Percentiles rank a stretch among this genome's conserved stretches.
These are phyloP conservation scores for Neonothopanus nambi DNA, from an alignment of 1,284 basidiomycete species.

Conservation along the genomic window DNA sequence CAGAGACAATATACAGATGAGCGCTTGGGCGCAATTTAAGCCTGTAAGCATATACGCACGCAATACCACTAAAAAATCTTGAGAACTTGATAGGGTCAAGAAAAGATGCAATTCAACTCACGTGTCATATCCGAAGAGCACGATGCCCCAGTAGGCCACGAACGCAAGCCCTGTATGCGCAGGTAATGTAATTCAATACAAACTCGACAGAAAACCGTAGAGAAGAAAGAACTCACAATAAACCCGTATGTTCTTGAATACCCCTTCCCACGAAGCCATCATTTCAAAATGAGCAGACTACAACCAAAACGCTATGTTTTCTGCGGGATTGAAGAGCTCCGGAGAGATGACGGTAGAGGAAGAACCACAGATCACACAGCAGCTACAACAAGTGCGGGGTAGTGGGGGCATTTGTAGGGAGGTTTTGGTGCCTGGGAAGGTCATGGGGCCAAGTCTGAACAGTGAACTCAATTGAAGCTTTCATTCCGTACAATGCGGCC, in stretches of 20 bases:
- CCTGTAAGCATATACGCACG: constrained; percentile 3
- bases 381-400: too few species aligned
- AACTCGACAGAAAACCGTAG: neutral
- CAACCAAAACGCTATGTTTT: too few species aligned
- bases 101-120: constrained; percentile 37
- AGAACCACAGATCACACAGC: too few species aligned
- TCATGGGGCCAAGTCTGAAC: too few species aligned
- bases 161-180: constrained; percentile 62
- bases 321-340: too few species aligned
- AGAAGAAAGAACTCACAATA: constrained; percentile 9
- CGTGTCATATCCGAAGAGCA: constrained; percentile 75
- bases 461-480: too few species aligned
- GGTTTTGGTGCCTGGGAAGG: too few species aligned
- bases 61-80: constrained; percentile 29
- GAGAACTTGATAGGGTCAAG: neutral
- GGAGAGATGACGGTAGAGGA: too few species aligned
- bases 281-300: too few species aligned
- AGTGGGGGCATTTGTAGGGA: too few species aligned
- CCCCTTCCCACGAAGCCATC: neutral
- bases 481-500: too few species aligned
- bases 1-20: constrained; percentile 35
- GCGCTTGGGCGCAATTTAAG: neutral
- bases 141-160: constrained; percentile 75
- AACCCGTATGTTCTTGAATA: constrained; percentile 11
- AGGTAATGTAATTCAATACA: neutral